Evolutionary conservation across 257 asterid genomes (phyloP).

Genomic region (Hygrophila difformis): DNA sequence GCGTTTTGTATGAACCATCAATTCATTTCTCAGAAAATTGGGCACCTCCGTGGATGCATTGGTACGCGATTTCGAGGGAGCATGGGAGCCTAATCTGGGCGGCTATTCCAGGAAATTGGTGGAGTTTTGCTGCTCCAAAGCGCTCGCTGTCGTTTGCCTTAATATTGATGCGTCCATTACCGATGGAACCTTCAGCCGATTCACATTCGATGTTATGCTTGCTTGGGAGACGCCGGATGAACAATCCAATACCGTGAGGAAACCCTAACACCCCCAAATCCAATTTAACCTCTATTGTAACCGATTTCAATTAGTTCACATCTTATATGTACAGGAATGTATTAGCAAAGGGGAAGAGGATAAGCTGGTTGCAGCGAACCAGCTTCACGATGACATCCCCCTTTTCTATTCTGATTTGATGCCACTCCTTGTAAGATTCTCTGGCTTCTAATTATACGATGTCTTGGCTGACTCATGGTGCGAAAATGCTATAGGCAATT

Average conservation of each 20-base stretch:
- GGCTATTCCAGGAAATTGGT: conserved; percentile 57
- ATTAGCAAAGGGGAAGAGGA: conserved; percentile 62
- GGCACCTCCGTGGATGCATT: conserved; percentile 35
- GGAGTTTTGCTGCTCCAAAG: conserved; percentile 59
- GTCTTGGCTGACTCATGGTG: no score
- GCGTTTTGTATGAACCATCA: no score
- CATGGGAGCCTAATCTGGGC: conserved; percentile 34
- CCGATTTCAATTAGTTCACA: no score
- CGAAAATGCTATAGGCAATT: no score
- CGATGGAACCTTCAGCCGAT: conserved; percentile 62
- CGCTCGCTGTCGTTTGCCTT: conserved; percentile 38
- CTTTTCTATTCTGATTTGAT: conserved; percentile 84
- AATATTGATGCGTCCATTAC: conserved; percentile 38
- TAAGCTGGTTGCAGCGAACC: conserved; percentile 21
- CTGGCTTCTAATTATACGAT: background rate
- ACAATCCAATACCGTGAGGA: conserved; percentile 37
- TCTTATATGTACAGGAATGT: conserved; percentile 32
- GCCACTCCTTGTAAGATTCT: conserved; percentile 76
- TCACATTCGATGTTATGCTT: conserved; percentile 87
- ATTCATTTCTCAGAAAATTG: conserved; percentile 36
- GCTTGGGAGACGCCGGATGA: conserved; percentile 84
- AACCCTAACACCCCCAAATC: background rate
- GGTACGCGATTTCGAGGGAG: conserved; percentile 49
- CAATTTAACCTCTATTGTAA: background rate
- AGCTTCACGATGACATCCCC: conserved; percentile 56